A percentile compares a stretch with the other conserved stretches of the same genome.
phyloP scores from a whole-genome alignment of 1,284 basidiomycete genomes.

The Ganoderma multipileum region DNA sequence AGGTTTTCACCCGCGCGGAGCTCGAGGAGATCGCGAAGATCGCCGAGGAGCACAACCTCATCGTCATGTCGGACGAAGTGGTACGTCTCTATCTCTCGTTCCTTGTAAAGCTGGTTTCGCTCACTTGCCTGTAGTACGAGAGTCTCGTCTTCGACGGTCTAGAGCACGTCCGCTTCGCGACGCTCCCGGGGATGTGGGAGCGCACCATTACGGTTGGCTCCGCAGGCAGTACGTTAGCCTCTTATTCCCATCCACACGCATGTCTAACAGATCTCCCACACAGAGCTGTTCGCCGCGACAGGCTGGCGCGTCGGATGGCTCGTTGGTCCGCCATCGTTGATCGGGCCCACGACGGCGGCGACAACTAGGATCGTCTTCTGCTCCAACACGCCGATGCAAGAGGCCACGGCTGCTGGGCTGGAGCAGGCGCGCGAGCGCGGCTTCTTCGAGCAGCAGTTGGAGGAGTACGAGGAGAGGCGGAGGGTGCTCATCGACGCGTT shows the following conservation, averaged over 20 bases:
- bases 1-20: conserved; percentile 89
- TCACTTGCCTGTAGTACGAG: conserved; percentile 72
- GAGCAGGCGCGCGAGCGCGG: conserved; percentile 73
- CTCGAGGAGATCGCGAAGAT: conserved; percentile 84
- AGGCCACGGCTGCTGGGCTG: conserved; percentile 88
- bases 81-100: conserved; percentile 50
- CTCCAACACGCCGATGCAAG: conserved; percentile 89
- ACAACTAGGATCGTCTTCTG: conserved; percentile 95
- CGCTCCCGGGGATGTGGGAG: conserved; percentile 97
- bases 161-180: conserved; percentile 91
- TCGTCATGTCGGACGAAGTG: conserved; percentile 96
- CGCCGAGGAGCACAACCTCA: conserved; percentile 91
- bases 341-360: conserved; percentile 88
- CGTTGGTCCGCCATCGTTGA: conserved; percentile 85
- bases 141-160: conserved; percentile 88
- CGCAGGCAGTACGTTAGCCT: conserved; percentile 65
- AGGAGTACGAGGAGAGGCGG: conserved; percentile 86
- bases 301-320: conserved; percentile 98
- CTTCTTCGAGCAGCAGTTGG: conserved; percentile 84
- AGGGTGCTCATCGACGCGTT: conserved; percentile 78
- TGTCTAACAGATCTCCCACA: not conserved
- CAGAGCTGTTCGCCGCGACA: conserved; percentile 95
- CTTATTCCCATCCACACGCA: not conserved
- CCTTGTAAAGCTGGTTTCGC: not conserved
- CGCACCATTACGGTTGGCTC: conserved; percentile 84